Evolutionary conservation across 192 early-diverging fungal genomes (phyloP), one percentile per base, ranked within the genome.

Genomic region (Coemansia sp.): DNA sequence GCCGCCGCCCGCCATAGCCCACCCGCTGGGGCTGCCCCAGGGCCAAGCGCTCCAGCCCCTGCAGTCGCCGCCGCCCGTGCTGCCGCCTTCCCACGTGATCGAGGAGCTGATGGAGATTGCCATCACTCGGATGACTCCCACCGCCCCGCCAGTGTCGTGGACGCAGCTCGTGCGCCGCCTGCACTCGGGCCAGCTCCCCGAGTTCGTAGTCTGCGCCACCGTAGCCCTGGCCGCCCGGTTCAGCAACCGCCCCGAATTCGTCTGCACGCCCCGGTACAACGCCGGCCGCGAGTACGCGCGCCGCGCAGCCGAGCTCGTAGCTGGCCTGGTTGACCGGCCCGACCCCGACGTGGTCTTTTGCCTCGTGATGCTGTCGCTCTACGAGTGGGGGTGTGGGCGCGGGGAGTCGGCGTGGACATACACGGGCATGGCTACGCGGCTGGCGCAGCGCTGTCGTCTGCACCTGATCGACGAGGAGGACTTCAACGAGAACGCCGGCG

Each of bases 391-490:
- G 37, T 82, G 79, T 35, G 79, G 79, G 8, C 75, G 75, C n/a
- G 79, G 79, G 62, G 79, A 82, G 57, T 82, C 79, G 11, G 79
- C 79, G 25, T 82, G 79, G 79, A 73, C 79, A 8, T 82, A 77
- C 47, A 77, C 75, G 13, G 78, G 78, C 3, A 81, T 81, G 73
- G 78, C 78, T 18, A 81, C 73, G 43, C 72, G 78, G 0, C 61
- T 81, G 66, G 79, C 79, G 5, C 71, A 82, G 69, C 74, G 79
- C 42, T 72, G 70, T 55, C 74, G 75, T 23, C 45, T 82, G 62
- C 79, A 82, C 25, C 62, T 82, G 43, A 69, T 77, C 31, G 79
- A 82, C 59, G 79, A 82, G 37, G 70, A 66, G n/a, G 79, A 82
- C 18, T 82, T 82, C 56, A 82, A 66, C 48, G 79, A 82, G 59